phyloP scores from a whole-genome alignment of 1,139 yeast species.

The Candida glucosophila region DNA sequence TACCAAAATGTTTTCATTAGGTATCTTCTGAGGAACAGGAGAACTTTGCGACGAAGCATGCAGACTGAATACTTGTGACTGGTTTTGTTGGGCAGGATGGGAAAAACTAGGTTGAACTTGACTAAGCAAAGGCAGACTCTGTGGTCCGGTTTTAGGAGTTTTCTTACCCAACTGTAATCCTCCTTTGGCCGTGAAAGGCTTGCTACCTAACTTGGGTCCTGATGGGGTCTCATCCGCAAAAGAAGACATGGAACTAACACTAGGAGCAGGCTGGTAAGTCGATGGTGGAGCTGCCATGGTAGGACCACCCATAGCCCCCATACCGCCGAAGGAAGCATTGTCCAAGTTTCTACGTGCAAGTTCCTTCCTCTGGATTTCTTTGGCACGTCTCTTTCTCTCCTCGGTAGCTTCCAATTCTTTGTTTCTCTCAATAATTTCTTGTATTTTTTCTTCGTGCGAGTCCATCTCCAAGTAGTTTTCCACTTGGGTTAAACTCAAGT shows the following conservation, averaged over 20 bases:
- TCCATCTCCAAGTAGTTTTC: slow-evolving; percentile 94
- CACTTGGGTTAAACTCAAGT: slow-evolving; percentile 74
- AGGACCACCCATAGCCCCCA: no score
- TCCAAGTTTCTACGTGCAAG: slow-evolving; percentile 53
- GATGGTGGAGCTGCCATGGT: slow-evolving; percentile 25
- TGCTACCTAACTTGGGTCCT: slow-evolving; percentile 8
- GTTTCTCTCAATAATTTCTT: slow-evolving; percentile 93
- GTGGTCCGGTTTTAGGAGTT: slow-evolving; percentile 19
- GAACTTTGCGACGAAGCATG: slow-evolving; percentile 10
- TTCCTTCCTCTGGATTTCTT: slow-evolving; percentile 87
- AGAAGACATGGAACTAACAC: slow-evolving; percentile 3
- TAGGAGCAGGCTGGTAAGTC: slow-evolving; percentile 26
- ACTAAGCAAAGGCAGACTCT: slow-evolving; percentile 37
- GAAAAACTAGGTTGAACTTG: slow-evolving; percentile 17
- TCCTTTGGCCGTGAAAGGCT: slow-evolving; percentile 45
- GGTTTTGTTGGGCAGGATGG: slow-evolving; percentile 5
- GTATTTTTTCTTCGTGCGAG: slow-evolving; percentile 96
- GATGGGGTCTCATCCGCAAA: slow-evolving; percentile 11
- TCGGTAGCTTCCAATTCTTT: slow-evolving; percentile 96
- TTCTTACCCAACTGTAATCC: slow-evolving; percentile 82
- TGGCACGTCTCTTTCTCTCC: slow-evolving; percentile 93
- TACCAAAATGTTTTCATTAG: slow-evolving; percentile 72
- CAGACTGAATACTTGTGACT: slow-evolving; percentile 4
- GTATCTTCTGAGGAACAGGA: slow-evolving; percentile 24
- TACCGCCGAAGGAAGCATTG: slow-evolving; percentile 9